These are phyloP conservation scores for Aspergillus nidulans DNA, from an alignment of 495 filamentous ascomycete genomes.

Conservation along the genomic window DNA sequence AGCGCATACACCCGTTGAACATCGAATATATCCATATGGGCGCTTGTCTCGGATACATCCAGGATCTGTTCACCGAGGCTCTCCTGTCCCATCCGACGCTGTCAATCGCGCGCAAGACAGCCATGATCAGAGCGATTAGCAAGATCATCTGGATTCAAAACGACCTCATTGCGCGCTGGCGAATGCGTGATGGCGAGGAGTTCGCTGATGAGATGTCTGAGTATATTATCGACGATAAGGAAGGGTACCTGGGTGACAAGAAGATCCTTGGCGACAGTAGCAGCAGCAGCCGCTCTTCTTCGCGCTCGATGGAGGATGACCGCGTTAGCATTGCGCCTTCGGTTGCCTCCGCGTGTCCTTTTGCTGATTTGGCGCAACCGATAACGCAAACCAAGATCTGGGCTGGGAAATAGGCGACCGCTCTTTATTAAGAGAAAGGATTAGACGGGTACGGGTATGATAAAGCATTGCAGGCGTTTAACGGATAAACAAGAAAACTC, in stretches of 20 bases:
- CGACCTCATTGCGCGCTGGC: constrained; percentile 74
- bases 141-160: constrained; percentile 73
- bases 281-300: constrained; percentile 8
- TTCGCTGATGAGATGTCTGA: constrained; percentile 57
- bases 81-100: constrained; percentile 66
- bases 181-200: constrained; percentile 67
- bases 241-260: constrained; percentile 56
- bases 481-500: neutral
- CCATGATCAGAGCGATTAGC: constrained; percentile 58
- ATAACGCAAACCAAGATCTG: constrained; percentile 37
- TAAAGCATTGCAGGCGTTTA: constrained; percentile 5
- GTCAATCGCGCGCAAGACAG: constrained; percentile 58
- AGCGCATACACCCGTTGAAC: constrained; percentile 59
- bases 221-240: constrained; percentile 47
- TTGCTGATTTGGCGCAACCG: constrained; percentile 28
- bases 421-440: too few relatives aligned
- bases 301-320: constrained; percentile 33
- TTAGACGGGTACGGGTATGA: neutral
- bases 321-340: constrained; percentile 27
- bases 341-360: constrained; percentile 30
- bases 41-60: constrained; percentile 61
- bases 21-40: constrained; percentile 75
- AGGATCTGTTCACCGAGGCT: constrained; percentile 70
- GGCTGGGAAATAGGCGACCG: constrained; percentile 22
- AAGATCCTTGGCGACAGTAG: constrained; percentile 38